Percentiles rank a stretch among this genome's conserved stretches.
These are phyloP conservation scores for Fraxinus pennsylvanica DNA, from an alignment of 257 asterid species.

Conservation along the genomic window DNA sequence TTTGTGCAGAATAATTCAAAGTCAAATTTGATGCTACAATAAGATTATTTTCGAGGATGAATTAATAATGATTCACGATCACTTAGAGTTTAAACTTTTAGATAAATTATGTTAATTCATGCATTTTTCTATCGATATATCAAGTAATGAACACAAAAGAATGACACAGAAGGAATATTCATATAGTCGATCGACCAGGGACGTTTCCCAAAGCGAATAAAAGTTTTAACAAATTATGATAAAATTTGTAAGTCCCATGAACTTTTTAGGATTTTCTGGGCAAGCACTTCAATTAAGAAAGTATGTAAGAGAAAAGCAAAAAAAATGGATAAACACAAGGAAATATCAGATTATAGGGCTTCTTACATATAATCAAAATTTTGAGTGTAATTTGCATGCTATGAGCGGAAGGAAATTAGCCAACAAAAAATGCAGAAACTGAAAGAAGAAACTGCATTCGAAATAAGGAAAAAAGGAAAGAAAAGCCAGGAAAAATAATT, in stretches of 20 bases:
- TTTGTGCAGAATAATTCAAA: not conserved
- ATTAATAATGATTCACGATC: too few relatives aligned
- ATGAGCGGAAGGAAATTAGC: not conserved
- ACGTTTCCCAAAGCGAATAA: too few relatives aligned
- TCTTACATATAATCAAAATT: too few relatives aligned
- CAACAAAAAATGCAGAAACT: not conserved
- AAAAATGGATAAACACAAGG: too few relatives aligned
- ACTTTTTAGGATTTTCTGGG: too few relatives aligned
- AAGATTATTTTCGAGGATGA: too few relatives aligned
- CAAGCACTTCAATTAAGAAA: not conserved
- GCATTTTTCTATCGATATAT: not conserved
- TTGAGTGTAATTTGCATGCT: not conserved
- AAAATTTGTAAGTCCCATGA: too few relatives aligned
- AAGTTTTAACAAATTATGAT: too few relatives aligned
- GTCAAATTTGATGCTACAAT: not conserved
- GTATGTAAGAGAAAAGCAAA: not conserved
- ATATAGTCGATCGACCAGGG: too few relatives aligned
- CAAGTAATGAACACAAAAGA: not conserved
- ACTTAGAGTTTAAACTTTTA: too few relatives aligned
- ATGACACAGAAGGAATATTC: not conserved
- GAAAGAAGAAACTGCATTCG: not conserved
- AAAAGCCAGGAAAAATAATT: not conserved
- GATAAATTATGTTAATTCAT: not conserved
- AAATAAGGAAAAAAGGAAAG: not conserved
- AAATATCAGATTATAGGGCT: too few relatives aligned